Base-by-base conservation (phyloP, 495 filamentous ascomycete species). In the Aspergillus coremiiformis region DNA sequence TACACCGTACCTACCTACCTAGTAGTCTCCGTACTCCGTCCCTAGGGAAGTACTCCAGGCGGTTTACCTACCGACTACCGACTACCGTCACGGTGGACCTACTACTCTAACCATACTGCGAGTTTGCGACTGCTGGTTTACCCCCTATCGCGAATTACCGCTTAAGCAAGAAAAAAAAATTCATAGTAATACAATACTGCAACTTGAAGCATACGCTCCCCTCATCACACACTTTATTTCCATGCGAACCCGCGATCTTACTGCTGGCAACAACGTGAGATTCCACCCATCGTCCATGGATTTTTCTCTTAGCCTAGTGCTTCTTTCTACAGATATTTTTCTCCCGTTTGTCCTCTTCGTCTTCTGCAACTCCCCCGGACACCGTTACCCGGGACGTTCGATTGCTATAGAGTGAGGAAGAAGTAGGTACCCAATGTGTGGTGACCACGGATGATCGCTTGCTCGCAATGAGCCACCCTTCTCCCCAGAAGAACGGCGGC, bases 391-490 rank as follows among this genome's bases (percentile, higher is more conserved):
- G 35, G 21, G 26, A 56, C 43, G 53, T 52, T 55, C 51, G 50
- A 50, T 52, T 41, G 53, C 51, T 37, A 14, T 58, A 53, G 44
- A 32, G 41, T 15, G 23, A 15, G 19, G 5, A 52, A 32, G 45
- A 30, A 23, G 52, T 32, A 53, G 49, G 46, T 64, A 51, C 66
- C 67, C 64, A 66, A 74, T 74, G 71, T 66, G 61, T 66, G 57
- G 62, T 61, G 66, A 66, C 47, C 61, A 64, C 67, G 66, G 67
- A 61, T 72, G 61, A 70, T 23, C 39, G 50, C 44, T 52, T 63
- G 72, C 72, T 75, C 69, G 72, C 64, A 47, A 75, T 75, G 72
- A 74, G 72, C 69, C 57, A 59, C 50, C 63, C 68, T 64, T 70
- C 71, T 62, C 64, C 72, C 49, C 66, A 67, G 62, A 69, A 68